Evolutionary conservation across 352 stramenopile species (phyloP).

Genomic region (Pythium dissimile): DNA sequence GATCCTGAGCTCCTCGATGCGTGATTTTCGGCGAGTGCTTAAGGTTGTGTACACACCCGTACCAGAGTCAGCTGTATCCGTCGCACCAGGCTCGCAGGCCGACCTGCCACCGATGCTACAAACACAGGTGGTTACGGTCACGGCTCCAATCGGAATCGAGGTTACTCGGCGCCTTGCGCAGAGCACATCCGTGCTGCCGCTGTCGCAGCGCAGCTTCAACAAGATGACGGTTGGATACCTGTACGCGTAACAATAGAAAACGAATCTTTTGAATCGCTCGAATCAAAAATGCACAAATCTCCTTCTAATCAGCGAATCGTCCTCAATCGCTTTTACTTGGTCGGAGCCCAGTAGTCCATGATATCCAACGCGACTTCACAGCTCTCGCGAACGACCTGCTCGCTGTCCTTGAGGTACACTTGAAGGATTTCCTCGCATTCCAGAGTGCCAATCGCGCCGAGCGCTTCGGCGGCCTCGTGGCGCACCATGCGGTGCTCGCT

Average conservation of each 20-base stretch:
- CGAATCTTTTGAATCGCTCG: background rate
- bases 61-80: background rate
- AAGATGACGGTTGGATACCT: constrained; percentile 58
- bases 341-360: constrained; percentile 94
- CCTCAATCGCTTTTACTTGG: too few relatives aligned
- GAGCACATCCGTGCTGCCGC: constrained; percentile 46
- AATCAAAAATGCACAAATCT: background rate
- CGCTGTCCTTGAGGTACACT: constrained; percentile 58
- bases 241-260: constrained; percentile 27
- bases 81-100: background rate
- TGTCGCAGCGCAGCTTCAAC: constrained; percentile 52
- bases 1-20: constrained; percentile 30
- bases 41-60: constrained; percentile 54
- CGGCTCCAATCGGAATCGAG: constrained; percentile 26
- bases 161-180: constrained; percentile 34
- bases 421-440: constrained; percentile 91
- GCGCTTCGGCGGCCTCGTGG: constrained; percentile 96
- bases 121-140: constrained; percentile 33
- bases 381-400: constrained; percentile 93
- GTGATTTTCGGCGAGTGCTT: constrained; percentile 50
- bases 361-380: constrained; percentile 96
- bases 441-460: constrained; percentile 93
- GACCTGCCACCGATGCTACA: constrained; percentile 18
- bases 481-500: constrained; percentile 96
- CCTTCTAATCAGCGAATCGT: background rate